Evolutionary conservation across 169 alveolate species (phyloP).

Genomic region (Cryptosporidium baileyi): DNA sequence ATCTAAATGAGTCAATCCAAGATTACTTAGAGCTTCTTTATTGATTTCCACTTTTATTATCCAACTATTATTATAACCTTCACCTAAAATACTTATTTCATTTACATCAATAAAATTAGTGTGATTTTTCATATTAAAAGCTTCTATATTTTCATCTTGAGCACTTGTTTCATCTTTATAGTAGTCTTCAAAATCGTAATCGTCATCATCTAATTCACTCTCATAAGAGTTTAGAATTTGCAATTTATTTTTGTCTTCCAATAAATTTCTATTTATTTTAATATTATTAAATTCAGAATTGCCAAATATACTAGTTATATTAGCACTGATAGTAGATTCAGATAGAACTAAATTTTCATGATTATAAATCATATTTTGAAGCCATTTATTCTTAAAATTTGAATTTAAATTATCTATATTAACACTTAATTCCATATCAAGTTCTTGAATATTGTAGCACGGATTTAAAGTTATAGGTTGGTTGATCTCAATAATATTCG

Average conservation of each 20-base stretch:
- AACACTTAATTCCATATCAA: constrained; percentile 20
- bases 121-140: not conserved
- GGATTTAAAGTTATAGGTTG: constrained; percentile 1
- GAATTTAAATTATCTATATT: constrained; percentile 20
- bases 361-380: not conserved
- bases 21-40: not conserved
- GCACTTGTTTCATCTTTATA: not conserved
- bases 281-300: constrained; percentile 13
- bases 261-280: not conserved
- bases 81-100: constrained; percentile 32
- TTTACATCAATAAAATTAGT: not conserved
- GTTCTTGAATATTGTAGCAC: constrained; percentile 37
- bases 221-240: not conserved
- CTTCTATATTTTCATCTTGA: not conserved
- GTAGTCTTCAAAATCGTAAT: constrained; percentile 48
- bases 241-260: not conserved
- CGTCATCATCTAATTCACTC: constrained; percentile 13
- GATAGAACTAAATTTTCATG: not conserved
- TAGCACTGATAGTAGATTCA: not conserved
- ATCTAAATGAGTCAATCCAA: constrained; percentile 30
- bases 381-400: constrained; percentile 9
- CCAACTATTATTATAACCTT: constrained; percentile 66
- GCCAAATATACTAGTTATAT: constrained; percentile 29
- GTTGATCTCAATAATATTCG: not conserved
- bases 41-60: constrained; percentile 1